These are phyloP conservation scores for Colletotrichum caudatum DNA, from an alignment of 2,329 filamentous ascomycete genomes.

Conservation along the genomic window DNA sequence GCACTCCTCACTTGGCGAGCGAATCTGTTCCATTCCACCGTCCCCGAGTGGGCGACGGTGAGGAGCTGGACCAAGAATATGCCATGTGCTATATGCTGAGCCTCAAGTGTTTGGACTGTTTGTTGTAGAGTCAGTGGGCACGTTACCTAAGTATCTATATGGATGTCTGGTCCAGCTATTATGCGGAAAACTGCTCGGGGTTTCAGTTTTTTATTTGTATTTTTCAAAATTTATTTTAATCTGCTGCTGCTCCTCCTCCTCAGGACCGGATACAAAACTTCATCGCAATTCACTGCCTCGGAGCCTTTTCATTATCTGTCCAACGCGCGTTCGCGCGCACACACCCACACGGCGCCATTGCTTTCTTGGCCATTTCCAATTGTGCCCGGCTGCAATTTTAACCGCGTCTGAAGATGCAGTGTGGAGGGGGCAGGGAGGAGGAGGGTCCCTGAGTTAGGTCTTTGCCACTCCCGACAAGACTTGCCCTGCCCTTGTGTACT, in stretches of 20 bases:
- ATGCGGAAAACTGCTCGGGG: too few relatives aligned
- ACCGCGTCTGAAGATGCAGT: constrained; percentile 5
- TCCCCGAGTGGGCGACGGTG: background rate
- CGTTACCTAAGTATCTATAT: background rate
- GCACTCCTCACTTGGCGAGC: constrained; percentile 21
- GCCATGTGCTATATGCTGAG: background rate
- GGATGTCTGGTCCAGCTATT: background rate
- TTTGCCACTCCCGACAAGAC: constrained; percentile 6
- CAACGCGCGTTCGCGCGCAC: background rate
- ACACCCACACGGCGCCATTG: constrained; percentile 10
- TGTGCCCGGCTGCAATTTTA: constrained; percentile 13
- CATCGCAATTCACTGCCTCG: constrained; percentile 15
- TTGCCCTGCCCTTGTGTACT: constrained; percentile 1
- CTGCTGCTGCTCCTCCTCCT: background rate
- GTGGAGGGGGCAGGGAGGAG: background rate
- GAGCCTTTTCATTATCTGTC: background rate
- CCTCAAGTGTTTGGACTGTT: background rate
- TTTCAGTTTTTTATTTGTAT: too few relatives aligned
- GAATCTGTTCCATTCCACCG: background rate
- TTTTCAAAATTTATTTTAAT: too few relatives aligned
- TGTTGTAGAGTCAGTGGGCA: background rate
- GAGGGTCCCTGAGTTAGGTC: background rate
- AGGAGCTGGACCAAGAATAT: background rate
- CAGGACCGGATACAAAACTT: constrained; percentile 23
- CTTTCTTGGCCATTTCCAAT: constrained; percentile 12